A percentile compares a stretch with the other conserved stretches of the same genome.
Evolutionary conservation across 1,284 basidiomycete genomes (phyloP).

Genomic region (Ceratobasidium sp.): DNA sequence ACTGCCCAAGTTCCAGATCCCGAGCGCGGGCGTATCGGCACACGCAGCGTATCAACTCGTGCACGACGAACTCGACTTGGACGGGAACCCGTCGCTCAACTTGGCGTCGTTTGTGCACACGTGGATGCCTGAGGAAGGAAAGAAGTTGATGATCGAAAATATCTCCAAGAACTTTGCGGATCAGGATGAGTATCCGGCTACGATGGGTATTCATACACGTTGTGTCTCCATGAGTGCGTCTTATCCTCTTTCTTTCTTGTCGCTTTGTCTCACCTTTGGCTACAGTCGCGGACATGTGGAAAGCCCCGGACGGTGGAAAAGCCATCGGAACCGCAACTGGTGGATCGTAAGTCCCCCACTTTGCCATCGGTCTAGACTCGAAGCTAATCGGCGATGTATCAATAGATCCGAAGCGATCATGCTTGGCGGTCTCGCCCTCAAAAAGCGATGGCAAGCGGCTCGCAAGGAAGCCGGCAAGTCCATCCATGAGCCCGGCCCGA

Average conservation of each 20-base stretch:
- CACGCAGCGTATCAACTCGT: constrained; percentile 83
- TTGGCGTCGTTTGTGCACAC: constrained; percentile 83
- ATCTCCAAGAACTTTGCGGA: constrained; percentile 91
- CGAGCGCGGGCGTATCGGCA: constrained; percentile 70
- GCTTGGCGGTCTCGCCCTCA: constrained; percentile 94
- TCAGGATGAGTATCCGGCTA: constrained; percentile 91
- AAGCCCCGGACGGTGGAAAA: constrained; percentile 78
- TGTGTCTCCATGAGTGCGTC: constrained; percentile 61
- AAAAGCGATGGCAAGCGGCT: constrained; percentile 91
- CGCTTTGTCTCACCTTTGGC: constrained; percentile 59
- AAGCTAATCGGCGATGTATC: constrained; percentile 16
- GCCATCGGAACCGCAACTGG: constrained; percentile 94
- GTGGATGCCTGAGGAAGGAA: constrained; percentile 76
- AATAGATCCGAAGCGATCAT: constrained; percentile 82
- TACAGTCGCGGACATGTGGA: constrained; percentile 95
- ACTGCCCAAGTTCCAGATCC: constrained; percentile 77
- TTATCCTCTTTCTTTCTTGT: constrained; percentile 27
- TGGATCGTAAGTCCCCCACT: constrained; percentile 72
- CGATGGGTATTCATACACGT: constrained; percentile 79
- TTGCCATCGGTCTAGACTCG: constrained; percentile 52
- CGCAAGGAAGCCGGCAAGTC: constrained; percentile 89
- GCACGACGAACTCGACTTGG: constrained; percentile 85
- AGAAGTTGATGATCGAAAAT: constrained; percentile 85
- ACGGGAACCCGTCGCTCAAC: constrained; percentile 84
- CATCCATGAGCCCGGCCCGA: constrained; percentile 82